These are phyloP conservation scores for Botrytis galanthina DNA, from an alignment of 2,329 filamentous ascomycete species.

Conservation along the genomic window DNA sequence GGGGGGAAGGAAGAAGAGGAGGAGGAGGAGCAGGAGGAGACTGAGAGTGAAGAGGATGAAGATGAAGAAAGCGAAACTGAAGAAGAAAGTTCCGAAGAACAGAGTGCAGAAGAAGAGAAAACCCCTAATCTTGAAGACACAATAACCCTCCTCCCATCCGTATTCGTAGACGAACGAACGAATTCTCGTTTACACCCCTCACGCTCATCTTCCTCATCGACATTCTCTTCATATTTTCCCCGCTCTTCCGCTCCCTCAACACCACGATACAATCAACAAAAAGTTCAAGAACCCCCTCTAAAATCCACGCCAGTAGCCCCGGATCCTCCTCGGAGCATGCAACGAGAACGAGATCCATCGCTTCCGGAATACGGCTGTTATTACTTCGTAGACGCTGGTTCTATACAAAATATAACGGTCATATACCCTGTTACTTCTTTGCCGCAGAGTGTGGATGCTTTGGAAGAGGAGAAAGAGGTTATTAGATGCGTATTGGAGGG, in stretches of 20 bases:
- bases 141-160: background rate
- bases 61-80: background rate
- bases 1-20: background rate
- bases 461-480: background rate
- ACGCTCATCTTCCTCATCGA: background rate
- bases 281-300: background rate
- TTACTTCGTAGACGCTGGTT: background rate
- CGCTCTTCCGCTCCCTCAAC: background rate
- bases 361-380: background rate
- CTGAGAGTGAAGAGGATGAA: background rate
- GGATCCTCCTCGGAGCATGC: background rate
- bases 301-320: background rate
- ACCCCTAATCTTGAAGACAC: background rate
- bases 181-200: background rate
- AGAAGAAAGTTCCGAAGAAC: background rate
- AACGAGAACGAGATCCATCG: background rate
- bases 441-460: background rate
- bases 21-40: background rate
- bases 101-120: background rate
- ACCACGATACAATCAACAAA: background rate
- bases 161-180: background rate
- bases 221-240: background rate
- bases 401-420: background rate
- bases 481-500: background rate
- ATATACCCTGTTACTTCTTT: background rate